A percentile compares a stretch with the other conserved stretches of the same genome.
Evolutionary conservation across 495 filamentous ascomycete species (phyloP).

Genomic region (Penicillium steckii): DNA sequence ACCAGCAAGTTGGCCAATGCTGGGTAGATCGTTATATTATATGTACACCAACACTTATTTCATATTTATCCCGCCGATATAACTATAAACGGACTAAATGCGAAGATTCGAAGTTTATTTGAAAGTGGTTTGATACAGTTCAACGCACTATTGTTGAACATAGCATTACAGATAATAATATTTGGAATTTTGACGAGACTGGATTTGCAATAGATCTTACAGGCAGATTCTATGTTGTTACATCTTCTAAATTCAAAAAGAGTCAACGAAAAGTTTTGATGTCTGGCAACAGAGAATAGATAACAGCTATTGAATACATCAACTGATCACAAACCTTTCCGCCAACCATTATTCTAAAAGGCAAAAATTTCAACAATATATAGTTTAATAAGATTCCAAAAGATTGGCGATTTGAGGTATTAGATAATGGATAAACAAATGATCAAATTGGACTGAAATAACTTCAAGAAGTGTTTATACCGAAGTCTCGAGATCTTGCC

Average conservation of each 20-base stretch:
- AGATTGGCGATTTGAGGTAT: constrained; percentile 7
- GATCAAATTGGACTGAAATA: constrained; percentile 14
- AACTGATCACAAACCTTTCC: neutral
- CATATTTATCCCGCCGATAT: constrained; percentile 24
- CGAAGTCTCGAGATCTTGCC: too few relatives aligned
- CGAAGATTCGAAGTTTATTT: constrained; percentile 36
- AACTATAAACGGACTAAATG: constrained; percentile 33
- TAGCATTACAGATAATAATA: constrained; percentile 35
- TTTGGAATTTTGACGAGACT: constrained; percentile 50
- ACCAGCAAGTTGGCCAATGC: neutral
- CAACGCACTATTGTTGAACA: constrained; percentile 30
- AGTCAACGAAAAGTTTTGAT: neutral
- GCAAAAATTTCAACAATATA: neutral
- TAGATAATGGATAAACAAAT: neutral
- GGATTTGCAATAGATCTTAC: constrained; percentile 42
- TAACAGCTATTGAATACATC: neutral
- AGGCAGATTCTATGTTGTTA: constrained; percentile 22
- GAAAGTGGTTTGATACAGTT: constrained; percentile 38
- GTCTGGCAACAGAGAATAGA: neutral
- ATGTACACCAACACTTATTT: neutral
- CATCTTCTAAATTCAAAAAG: too few relatives aligned
- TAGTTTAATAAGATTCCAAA: constrained; percentile 19
- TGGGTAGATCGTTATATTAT: neutral
- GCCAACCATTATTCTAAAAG: neutral
- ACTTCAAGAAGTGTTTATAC: neutral